Percentiles rank a stretch among this genome's conserved stretches.
phyloP scores from a whole-genome alignment of 2,329 filamentous ascomycete species.

The Fusarium armeniacum region DNA sequence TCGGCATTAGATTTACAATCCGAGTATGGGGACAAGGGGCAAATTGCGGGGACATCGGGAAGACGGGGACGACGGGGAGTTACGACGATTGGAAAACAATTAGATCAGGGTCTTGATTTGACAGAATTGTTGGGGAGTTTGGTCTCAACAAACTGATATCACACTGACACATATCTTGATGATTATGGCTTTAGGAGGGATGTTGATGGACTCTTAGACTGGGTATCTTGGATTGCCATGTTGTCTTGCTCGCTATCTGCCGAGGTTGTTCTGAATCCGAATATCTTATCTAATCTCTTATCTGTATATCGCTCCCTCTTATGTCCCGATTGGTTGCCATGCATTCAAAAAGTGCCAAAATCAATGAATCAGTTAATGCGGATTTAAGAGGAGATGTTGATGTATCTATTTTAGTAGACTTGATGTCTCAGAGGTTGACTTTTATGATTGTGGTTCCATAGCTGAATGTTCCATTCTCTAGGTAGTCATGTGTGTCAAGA shows the following conservation, averaged over 20 bases:
- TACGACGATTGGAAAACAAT: background rate
- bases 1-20: slow-evolving; percentile 7
- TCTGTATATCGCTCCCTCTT: background rate
- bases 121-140: background rate
- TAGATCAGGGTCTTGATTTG: background rate
- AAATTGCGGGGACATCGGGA: slow-evolving; percentile 6
- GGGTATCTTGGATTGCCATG: background rate
- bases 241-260: no score
- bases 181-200: background rate
- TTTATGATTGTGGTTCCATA: no score
- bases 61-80: background rate
- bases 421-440: no score
- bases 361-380: background rate
- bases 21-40: background rate
- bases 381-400: background rate
- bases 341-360: background rate
- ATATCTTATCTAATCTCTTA: background rate
- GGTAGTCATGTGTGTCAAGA: no score
- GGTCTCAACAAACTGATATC: background rate
- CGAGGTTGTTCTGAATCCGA: background rate
- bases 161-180: background rate
- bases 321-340: background rate
- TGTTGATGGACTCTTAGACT: background rate
- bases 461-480: no score
- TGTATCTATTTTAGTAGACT: background rate